A percentile compares a stretch with the other conserved stretches of the same genome.
Evolutionary conservation across 441 rosid species (phyloP).

Genomic region (Jatropha multifida): DNA sequence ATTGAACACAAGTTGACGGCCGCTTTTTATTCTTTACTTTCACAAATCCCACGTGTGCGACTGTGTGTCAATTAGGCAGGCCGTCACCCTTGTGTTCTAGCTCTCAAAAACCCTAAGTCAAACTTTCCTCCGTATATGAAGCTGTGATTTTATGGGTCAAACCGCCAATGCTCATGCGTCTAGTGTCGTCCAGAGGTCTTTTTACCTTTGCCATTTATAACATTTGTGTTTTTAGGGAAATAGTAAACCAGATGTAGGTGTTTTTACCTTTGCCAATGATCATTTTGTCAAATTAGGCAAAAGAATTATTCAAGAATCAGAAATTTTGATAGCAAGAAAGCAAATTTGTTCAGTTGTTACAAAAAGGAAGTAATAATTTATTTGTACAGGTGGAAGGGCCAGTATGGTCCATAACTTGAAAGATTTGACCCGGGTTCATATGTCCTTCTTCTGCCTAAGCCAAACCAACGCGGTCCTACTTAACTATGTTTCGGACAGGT

Average conservation of each 20-base stretch:
- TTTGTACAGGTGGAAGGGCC: not conserved
- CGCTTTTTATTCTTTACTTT: constrained; percentile 5
- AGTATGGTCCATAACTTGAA: not conserved
- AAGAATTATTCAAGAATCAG: no score
- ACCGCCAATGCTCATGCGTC: not conserved
- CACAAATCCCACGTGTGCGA: constrained; percentile 6
- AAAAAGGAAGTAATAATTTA: no score
- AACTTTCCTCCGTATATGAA: not conserved
- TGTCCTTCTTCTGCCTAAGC: no score
- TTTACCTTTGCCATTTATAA: no score
- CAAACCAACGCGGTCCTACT: not conserved
- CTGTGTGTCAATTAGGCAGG: not conserved
- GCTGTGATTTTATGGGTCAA: not conserved
- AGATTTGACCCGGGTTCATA: no score
- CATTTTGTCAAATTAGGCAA: no score
- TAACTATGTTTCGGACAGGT: constrained; percentile 2
- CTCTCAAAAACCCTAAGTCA: not conserved
- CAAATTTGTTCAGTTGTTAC: no score
- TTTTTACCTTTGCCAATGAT: no score
- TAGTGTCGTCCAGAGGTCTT: not conserved
- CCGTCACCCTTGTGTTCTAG: no score
- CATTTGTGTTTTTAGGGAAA: no score
- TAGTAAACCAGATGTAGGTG: no score
- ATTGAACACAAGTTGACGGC: constrained; percentile 9
- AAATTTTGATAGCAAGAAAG: no score